phyloP scores from a whole-genome alignment of 306 rosid species.

The Prunus armeniaca region DNA sequence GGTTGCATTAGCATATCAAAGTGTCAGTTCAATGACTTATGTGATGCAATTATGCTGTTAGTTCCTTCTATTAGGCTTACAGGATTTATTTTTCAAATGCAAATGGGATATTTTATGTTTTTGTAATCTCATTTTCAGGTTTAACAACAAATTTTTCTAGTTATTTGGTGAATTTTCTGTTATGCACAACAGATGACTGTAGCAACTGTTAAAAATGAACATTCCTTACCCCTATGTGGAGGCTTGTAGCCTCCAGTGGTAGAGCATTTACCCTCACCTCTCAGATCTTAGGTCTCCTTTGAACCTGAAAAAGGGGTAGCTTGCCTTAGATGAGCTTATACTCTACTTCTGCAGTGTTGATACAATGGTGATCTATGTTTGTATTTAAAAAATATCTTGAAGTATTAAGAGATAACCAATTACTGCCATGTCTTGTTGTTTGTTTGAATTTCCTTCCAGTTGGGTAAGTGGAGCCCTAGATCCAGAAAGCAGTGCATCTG shows the following conservation, averaged over 20 bases:
- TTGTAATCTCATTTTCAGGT: not conserved
- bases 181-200: not conserved
- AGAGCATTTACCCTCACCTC: not conserved
- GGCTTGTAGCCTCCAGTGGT: not conserved
- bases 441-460: slow-evolving; percentile 34
- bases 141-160: not conserved
- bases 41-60: not conserved
- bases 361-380: not conserved
- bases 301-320: too few species aligned
- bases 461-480: slow-evolving; percentile 97
- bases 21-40: not conserved
- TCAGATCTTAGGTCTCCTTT: not conserved
- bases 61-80: not conserved
- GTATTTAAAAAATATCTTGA: not conserved
- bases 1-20: not conserved
- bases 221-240: not conserved
- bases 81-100: not conserved
- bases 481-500: slow-evolving; percentile 75
- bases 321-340: not conserved
- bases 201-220: not conserved
- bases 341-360: not conserved
- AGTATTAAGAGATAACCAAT: not conserved
- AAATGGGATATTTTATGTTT: not conserved
- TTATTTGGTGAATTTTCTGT: not conserved
- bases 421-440: not conserved